Base-by-base conservation (phyloP, 1,284 basidiomycete genomes). In the Moniliophthora roreri region DNA sequence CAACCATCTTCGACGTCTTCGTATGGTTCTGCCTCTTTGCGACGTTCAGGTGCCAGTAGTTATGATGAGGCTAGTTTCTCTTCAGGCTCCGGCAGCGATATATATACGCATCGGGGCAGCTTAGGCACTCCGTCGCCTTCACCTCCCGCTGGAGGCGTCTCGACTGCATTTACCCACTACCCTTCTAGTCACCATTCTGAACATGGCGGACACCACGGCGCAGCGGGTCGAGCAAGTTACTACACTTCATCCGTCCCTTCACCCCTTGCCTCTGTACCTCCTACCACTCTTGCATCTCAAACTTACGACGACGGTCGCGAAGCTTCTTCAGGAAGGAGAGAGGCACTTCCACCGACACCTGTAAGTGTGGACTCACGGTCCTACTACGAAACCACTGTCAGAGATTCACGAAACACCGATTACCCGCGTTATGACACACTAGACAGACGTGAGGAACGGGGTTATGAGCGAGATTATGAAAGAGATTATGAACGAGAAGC, bases 91-190 rank as follows among this genome's bases (percentile, higher is more conserved):
- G 77, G 79, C 36, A 81, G 74, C 63, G 84, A 85, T 23, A 70
- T 75, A 45, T 85, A 84, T 65, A 68, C 76, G 35, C 77, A 77
- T 41, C 66, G 74, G 23, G 69, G 72, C 63, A 71, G 50, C 41
- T 66, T 69, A 55, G 63, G 75, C 59, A 78, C 77, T 3, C 76
- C 80, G 3, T 85, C 84, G n/a, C 84, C 85, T 10, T 82, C 83
- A 24, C 83, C 84, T 11, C 79, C 83, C 9, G 69, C 77, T 16
- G 69, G 71, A 41, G 71, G 66, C 51, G 68, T 79, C 64, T 78
- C 69, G 53, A 6, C 52, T 11, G 45, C 35, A 35, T 46, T 21
- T 9, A 49, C 36, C 36, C 77, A 82, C 52, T 84, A 84, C 56
- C 63, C 73, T 8, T 69, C 70, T 35, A 55, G 64, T 47, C 58